Percentiles rank a stretch among this genome's conserved stretches.
Conservation (phyloP, 148 eudicot species). For the Pouteria glomerata region DNA sequence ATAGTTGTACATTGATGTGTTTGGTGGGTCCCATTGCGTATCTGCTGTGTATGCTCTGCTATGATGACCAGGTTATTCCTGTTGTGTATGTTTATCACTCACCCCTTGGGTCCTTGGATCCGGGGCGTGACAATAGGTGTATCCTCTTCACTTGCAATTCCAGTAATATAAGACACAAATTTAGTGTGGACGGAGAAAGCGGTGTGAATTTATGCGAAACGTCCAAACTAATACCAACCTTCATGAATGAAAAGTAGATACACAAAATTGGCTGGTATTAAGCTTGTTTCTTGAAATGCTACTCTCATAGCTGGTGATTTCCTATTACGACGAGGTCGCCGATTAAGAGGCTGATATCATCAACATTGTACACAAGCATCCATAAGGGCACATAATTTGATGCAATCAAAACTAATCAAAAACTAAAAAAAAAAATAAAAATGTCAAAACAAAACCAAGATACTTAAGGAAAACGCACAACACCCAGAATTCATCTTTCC, state of each 20-base stretch:
- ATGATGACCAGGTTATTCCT: too few relatives aligned
- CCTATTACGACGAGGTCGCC: conserved; percentile 90
- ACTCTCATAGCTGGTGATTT: conserved; percentile 58
- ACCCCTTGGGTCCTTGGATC: too few relatives aligned
- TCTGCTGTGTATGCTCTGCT: too few relatives aligned
- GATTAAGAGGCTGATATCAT: conserved; percentile 41
- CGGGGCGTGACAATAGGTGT: too few relatives aligned
- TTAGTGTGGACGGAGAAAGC: not conserved
- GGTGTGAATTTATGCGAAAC: not conserved
- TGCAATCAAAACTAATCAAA: too few relatives aligned
- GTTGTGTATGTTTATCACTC: too few relatives aligned
- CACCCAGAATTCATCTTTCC: too few relatives aligned
- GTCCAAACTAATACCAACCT: conserved; percentile 36
- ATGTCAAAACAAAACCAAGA: too few relatives aligned
- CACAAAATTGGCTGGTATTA: conserved; percentile 86
- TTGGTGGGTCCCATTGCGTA: too few relatives aligned
- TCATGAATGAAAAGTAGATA: too few relatives aligned
- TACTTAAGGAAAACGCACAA: not conserved
- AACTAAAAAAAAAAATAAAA: not conserved
- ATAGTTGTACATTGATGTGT: too few relatives aligned
- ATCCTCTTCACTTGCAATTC: conserved; percentile 77
- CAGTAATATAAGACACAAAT: conserved; percentile 4
- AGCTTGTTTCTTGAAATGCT: conserved; percentile 78
- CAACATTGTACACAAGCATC: conserved; percentile 5
- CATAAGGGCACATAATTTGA: not conserved